Evolutionary conservation across 306 rosid species (phyloP).

Genomic region (Carpinus fangiana): DNA sequence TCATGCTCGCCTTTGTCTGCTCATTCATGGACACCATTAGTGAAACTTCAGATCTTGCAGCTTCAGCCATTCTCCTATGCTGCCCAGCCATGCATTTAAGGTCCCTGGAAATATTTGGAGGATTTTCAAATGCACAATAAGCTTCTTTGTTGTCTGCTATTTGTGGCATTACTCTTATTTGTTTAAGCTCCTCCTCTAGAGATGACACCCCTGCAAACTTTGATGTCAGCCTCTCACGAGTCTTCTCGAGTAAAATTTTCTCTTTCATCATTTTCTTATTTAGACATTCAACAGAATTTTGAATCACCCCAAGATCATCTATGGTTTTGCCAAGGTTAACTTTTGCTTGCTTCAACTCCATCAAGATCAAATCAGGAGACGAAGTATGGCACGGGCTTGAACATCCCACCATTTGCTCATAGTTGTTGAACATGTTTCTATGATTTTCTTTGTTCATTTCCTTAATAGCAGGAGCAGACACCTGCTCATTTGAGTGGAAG

Average conservation of each 20-base stretch:
- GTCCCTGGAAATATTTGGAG: slow-evolving; percentile 28
- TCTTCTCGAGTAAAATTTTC: slow-evolving; percentile 66
- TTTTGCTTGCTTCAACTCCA: slow-evolving; percentile 83
- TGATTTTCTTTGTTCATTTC: slow-evolving; percentile 52
- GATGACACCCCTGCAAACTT: slow-evolving; percentile 68
- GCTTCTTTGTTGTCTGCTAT: slow-evolving; percentile 23
- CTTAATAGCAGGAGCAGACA: slow-evolving; percentile 47
- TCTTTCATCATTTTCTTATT: slow-evolving; percentile 84
- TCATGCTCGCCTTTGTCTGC: slow-evolving; percentile 42
- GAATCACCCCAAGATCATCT: slow-evolving; percentile 75
- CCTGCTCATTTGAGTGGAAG: slow-evolving; percentile 31
- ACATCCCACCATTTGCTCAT: slow-evolving; percentile 42
- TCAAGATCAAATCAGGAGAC: slow-evolving; percentile 58
- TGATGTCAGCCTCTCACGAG: slow-evolving; percentile 56
- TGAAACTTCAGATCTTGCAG: slow-evolving; percentile 35
- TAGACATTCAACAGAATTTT: slow-evolving; percentile 70
- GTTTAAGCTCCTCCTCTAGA: slow-evolving; percentile 45
- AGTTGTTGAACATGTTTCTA: slow-evolving; percentile 26
- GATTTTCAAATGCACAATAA: slow-evolving; percentile 17
- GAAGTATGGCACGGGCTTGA: slow-evolving; percentile 40
- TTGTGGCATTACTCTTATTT: slow-evolving; percentile 31
- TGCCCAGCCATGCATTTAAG: slow-evolving; percentile 29
- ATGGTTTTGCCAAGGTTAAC: slow-evolving; percentile 78
- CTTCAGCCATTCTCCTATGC: slow-evolving; percentile 36
- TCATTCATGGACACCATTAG: slow-evolving; percentile 27